phyloP scores from a whole-genome alignment of 768 basidiomycete species.

The Hemileccinum impolitum region DNA sequence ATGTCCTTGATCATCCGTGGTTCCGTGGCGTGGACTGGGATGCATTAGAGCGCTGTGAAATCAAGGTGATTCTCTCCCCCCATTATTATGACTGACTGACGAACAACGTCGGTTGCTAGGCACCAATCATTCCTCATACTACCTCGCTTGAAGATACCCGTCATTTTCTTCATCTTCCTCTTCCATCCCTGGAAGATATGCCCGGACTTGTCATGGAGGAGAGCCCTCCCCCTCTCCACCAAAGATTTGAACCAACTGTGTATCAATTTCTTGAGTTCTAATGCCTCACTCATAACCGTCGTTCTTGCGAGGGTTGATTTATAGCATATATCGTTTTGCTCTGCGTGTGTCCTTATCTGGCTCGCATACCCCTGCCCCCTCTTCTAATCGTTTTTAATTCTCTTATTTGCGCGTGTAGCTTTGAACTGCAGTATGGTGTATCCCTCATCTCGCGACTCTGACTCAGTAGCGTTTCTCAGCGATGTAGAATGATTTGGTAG shows the following conservation, averaged over 20 bases:
- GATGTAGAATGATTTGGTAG: constrained; percentile 11
- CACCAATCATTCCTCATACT: constrained; percentile 82
- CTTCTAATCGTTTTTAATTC: neutral
- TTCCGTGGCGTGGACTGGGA: constrained; percentile 95
- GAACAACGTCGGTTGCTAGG: constrained; percentile 40
- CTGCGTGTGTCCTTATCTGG: constrained; percentile 2
- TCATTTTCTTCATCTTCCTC: constrained; percentile 77
- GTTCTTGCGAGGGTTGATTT: constrained; percentile 17
- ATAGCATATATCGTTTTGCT: constrained; percentile 25
- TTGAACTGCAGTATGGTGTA: constrained; percentile 29
- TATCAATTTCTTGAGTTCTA: constrained; percentile 79
- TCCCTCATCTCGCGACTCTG: constrained; percentile 13
- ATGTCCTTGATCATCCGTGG: constrained; percentile 91
- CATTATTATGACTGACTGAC: neutral
- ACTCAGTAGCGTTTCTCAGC: constrained; percentile 2
- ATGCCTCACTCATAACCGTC: constrained; percentile 17
- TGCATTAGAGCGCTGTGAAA: constrained; percentile 80
- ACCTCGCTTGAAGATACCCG: constrained; percentile 80
- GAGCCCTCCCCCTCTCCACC: constrained; percentile 51
- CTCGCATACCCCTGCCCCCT: neutral
- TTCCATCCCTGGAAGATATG: constrained; percentile 75
- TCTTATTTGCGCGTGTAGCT: constrained; percentile 26
- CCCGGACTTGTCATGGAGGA: constrained; percentile 73
- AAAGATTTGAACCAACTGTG: constrained; percentile 61
- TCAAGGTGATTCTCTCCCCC: constrained; percentile 53